Percentiles rank a stretch among this genome's conserved stretches.
These are phyloP conservation scores for Arthrinium puccinioides DNA, from an alignment of 2,329 filamentous ascomycete genomes.

Conservation along the genomic window DNA sequence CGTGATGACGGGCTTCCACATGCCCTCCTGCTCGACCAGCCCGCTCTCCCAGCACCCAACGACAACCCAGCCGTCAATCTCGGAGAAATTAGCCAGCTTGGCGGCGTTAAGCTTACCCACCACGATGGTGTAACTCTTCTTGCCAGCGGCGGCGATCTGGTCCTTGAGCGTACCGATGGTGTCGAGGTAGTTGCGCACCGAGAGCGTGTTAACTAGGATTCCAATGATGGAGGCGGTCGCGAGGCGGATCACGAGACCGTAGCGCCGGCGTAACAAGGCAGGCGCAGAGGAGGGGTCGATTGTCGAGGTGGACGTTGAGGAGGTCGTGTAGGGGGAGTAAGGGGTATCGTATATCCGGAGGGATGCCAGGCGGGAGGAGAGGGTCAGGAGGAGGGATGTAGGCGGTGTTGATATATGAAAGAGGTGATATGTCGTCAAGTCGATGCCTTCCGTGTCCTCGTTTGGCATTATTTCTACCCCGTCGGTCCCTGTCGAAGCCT, in stretches of 20 bases:
- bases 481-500: slow-evolving; percentile 23
- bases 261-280: slow-evolving; percentile 69
- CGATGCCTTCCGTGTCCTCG: slow-evolving; percentile 17
- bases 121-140: slow-evolving; percentile 94
- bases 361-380: slow-evolving; percentile 72
- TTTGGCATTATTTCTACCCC: slow-evolving; percentile 27
- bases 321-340: slow-evolving; percentile 36
- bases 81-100: slow-evolving; percentile 93
- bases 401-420: slow-evolving; percentile 83
- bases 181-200: slow-evolving; percentile 80
- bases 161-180: slow-evolving; percentile 68
- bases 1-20: slow-evolving; percentile 87
- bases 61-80: slow-evolving; percentile 94
- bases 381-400: slow-evolving; percentile 74
- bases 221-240: slow-evolving; percentile 79
- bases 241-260: slow-evolving; percentile 76
- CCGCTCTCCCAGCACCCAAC: slow-evolving; percentile 98
- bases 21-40: slow-evolving; percentile 79
- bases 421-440: slow-evolving; percentile 61
- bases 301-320: slow-evolving; percentile 35
- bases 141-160: slow-evolving; percentile 71
- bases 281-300: slow-evolving; percentile 33
- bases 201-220: slow-evolving; percentile 92
- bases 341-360: slow-evolving; percentile 70
- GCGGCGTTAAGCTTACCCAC: slow-evolving; percentile 94